Percentiles rank a stretch among this genome's conserved stretches.
These are phyloP conservation scores for Ophiostoma angusticollis DNA, from an alignment of 2,329 filamentous ascomycete species.

Conservation along the genomic window DNA sequence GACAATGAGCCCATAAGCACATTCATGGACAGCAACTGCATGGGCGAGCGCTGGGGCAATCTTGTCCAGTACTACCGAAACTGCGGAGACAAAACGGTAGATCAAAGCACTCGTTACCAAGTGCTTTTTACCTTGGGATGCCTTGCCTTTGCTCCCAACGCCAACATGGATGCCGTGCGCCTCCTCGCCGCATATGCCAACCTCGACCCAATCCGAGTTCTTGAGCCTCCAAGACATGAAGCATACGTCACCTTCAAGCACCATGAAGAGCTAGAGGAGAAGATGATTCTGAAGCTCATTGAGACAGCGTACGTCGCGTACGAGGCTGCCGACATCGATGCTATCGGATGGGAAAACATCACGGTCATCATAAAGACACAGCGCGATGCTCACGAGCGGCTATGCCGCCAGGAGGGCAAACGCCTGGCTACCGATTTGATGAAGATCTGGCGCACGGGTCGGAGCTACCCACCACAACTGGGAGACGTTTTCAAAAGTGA, in stretches of 20 bases:
- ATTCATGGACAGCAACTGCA: neutral
- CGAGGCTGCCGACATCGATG: neutral
- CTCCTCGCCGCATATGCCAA: conserved; percentile 32
- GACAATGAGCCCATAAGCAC: neutral
- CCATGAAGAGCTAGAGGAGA: neutral
- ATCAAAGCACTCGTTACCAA: no score
- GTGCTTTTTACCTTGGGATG: conserved; percentile 18
- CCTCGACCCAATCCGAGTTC: conserved; percentile 24
- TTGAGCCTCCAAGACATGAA: conserved; percentile 19
- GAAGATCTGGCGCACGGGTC: neutral
- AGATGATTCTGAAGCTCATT: neutral
- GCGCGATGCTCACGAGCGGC: neutral
- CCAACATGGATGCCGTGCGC: conserved; percentile 16
- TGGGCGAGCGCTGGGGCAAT: conserved; percentile 15
- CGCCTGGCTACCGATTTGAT: neutral
- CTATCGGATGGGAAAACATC: neutral
- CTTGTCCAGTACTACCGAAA: conserved; percentile 15
- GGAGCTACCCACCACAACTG: neutral
- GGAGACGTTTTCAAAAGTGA: neutral
- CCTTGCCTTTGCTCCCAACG: conserved; percentile 16
- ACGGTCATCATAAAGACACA: neutral
- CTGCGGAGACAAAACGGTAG: conserved; percentile 9
- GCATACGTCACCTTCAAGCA: conserved; percentile 1
- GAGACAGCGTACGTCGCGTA: neutral
- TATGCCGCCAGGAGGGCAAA: neutral